A percentile compares a stretch with the other conserved stretches of the same genome.
Evolutionary conservation across 1,139 yeast species (phyloP).

Genomic region (Yamadazyma sp.): DNA sequence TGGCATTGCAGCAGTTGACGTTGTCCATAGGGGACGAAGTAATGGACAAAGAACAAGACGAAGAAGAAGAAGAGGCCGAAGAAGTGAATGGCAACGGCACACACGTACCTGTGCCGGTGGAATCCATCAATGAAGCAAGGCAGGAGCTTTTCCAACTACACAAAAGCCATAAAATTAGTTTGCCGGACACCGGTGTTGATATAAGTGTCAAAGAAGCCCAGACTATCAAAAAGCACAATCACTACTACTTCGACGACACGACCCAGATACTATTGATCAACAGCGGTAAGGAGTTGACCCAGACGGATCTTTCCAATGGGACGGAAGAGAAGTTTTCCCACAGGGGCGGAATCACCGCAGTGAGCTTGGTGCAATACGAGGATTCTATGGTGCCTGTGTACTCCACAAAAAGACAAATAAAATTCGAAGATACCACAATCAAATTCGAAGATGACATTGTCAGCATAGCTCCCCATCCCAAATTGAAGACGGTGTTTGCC

Average conservation of each 20-base stretch:
- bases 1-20: constrained; percentile 54
- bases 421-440: constrained; percentile 16
- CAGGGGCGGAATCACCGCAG: constrained; percentile 18
- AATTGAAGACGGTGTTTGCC: constrained; percentile 11
- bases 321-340: constrained; percentile 14
- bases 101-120: constrained; percentile 19
- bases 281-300: constrained; percentile 24
- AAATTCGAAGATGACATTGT: constrained; percentile 17
- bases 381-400: constrained; percentile 18
- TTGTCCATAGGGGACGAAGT: constrained; percentile 21
- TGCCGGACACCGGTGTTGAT: constrained; percentile 17
- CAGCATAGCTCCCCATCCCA: constrained; percentile 27
- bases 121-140: constrained; percentile 32
- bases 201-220: neutral
- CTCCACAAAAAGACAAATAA: constrained; percentile 20
- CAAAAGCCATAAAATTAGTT: constrained; percentile 38
- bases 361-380: constrained; percentile 16
- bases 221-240: constrained; percentile 16
- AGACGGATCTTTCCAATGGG: constrained; percentile 17
- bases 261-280: constrained; percentile 20
- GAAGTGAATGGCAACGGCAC: neutral
- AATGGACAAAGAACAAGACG: constrained; percentile 2
- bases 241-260: constrained; percentile 14
- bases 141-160: constrained; percentile 42
- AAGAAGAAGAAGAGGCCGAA: constrained; percentile 4